Evolutionary conservation across 306 rosid genomes (phyloP).

Genomic region (Cyclanthera cordifolia): DNA sequence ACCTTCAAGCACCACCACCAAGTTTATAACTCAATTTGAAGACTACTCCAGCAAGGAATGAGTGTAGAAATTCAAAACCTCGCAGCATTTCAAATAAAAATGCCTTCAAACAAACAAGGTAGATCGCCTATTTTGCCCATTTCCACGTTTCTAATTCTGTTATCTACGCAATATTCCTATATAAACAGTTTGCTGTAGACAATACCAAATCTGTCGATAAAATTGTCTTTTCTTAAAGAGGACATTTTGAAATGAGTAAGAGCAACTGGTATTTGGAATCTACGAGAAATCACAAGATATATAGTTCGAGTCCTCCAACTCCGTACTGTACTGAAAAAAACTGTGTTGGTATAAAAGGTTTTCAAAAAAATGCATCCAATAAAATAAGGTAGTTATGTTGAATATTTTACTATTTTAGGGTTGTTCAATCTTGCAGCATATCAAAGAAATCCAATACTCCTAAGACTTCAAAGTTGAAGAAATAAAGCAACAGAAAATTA

Average conservation of each 20-base stretch:
- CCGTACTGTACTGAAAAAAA: too few species aligned
- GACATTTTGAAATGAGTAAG: too few species aligned
- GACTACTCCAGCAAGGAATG: background rate
- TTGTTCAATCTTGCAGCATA: background rate
- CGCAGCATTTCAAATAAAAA: background rate
- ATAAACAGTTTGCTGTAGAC: background rate
- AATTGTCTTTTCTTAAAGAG: too few species aligned
- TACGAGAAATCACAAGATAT: too few species aligned
- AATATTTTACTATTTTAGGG: background rate
- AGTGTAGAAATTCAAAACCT: background rate
- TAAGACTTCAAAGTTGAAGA: background rate
- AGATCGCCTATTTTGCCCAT: background rate
- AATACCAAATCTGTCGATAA: background rate
- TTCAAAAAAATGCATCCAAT: background rate
- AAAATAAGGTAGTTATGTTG: background rate
- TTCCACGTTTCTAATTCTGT: background rate
- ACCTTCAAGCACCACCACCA: slow-evolving; percentile 2
- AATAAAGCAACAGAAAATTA: background rate
- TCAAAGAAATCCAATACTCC: background rate
- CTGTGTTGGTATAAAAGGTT: background rate
- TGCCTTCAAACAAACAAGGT: background rate
- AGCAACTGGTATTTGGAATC: too few species aligned
- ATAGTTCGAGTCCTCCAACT: too few species aligned
- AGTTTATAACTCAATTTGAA: background rate
- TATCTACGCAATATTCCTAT: background rate